Conservation (phyloP, 805 yeast genomes). For the Kluyveromyces aestuarii region DNA sequence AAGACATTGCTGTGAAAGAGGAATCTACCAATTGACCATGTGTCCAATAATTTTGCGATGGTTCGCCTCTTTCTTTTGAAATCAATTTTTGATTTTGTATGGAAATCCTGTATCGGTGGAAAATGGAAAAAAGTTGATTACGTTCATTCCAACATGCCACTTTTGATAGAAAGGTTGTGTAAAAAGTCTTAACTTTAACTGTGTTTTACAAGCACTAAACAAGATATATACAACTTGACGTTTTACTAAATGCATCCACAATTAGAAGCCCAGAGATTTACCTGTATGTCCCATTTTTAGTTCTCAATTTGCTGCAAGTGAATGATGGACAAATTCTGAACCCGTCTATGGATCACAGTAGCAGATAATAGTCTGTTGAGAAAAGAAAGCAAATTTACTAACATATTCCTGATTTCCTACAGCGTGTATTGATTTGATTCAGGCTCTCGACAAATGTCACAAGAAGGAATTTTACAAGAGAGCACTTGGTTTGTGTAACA, state of each 20-base stretch:
- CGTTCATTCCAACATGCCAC: background rate
- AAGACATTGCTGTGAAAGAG: background rate
- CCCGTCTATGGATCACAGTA: background rate
- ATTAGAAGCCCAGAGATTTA: constrained; percentile 40
- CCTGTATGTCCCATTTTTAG: constrained; percentile 25
- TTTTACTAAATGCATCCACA: constrained; percentile 41
- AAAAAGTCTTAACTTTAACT: background rate
- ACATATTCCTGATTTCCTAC: background rate
- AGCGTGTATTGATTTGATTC: constrained; percentile 75
- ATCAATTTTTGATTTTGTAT: background rate
- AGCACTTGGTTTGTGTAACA: constrained; percentile 77
- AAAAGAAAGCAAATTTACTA: background rate
- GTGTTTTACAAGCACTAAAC: background rate
- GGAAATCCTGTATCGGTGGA: too few relatives aligned
- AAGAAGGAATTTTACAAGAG: constrained; percentile 55
- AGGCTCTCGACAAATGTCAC: constrained; percentile 87
- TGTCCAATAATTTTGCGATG: background rate
- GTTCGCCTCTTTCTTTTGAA: background rate
- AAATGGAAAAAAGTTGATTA: background rate
- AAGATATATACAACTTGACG: background rate
- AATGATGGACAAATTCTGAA: background rate
- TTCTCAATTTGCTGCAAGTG: background rate
- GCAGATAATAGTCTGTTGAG: background rate
- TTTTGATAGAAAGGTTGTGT: too few relatives aligned
- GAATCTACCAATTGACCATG: background rate